Conservation (phyloP, 208 protist genomes). For the Acanthamoeba royreba region DNA sequence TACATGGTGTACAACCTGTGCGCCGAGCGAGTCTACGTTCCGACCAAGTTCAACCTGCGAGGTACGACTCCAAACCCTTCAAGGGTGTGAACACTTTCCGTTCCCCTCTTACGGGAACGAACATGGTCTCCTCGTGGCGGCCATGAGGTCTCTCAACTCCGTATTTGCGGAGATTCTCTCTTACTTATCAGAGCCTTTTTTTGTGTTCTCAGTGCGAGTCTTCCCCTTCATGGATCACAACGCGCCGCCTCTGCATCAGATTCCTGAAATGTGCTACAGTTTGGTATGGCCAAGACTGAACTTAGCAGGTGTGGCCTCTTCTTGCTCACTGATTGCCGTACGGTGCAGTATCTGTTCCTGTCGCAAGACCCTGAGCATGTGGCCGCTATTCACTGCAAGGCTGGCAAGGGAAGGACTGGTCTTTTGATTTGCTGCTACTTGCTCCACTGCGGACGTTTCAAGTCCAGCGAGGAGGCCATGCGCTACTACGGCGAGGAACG, state of each 20-base stretch:
- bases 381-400: slow-evolving; percentile 38
- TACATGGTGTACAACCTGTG: slow-evolving; percentile 48
- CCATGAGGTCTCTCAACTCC: too few relatives aligned
- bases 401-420: not conserved
- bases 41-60: slow-evolving; percentile 34
- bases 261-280: slow-evolving; percentile 14
- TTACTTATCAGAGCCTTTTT: not conserved
- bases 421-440: not conserved
- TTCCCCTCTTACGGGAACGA: not conserved
- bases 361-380: slow-evolving; percentile 31
- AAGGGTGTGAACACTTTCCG: too few relatives aligned
- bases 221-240: slow-evolving; percentile 21
- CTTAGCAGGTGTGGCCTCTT: not conserved
- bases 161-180: not conserved
- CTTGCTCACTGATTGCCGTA: not conserved
- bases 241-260: not conserved
- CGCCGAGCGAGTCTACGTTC: not conserved
- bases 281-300: too few relatives aligned
- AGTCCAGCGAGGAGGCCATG: not conserved
- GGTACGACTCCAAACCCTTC: too few relatives aligned
- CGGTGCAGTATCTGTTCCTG: not conserved
- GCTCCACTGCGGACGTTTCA: not conserved
- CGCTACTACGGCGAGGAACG: not conserved
- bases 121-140: not conserved
- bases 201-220: not conserved